These are phyloP conservation scores for Tricholoma flavovirens DNA, from an alignment of 768 basidiomycete species.

Conservation along the genomic window DNA sequence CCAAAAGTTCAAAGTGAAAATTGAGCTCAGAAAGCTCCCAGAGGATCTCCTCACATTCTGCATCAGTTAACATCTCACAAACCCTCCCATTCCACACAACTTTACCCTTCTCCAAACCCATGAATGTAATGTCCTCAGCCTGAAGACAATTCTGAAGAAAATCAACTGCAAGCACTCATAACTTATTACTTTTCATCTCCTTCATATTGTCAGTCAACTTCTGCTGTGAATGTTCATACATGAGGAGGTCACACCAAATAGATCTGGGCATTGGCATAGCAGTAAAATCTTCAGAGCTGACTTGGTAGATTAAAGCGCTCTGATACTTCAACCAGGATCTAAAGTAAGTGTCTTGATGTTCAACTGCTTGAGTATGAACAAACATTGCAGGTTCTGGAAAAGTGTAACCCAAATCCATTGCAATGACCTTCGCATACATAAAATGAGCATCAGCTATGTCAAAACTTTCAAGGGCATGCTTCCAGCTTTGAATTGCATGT, in stretches of 20 bases:
- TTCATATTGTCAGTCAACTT: neutral
- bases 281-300: neutral
- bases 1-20: conserved; percentile 5
- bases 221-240: neutral
- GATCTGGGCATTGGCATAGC: neutral
- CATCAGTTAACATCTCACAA: neutral
- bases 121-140: neutral
- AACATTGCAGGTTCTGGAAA: conserved; percentile 2
- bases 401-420: conserved; percentile 1
- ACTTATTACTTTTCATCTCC: neutral
- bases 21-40: conserved; percentile 4
- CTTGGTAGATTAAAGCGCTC: neutral
- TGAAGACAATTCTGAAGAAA: conserved; percentile 1
- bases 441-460: no score
- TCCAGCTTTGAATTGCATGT: no score
- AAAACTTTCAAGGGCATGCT: no score
- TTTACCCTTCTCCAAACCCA: neutral
- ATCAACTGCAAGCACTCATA: neutral
- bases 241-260: neutral
- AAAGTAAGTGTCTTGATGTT: neutral
- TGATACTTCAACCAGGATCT: conserved; percentile 2
- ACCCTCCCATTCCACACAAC: neutral
- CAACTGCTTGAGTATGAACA: neutral
- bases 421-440: no score
- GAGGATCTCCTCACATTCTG: neutral